Evolutionary conservation across 169 alveolate species (phyloP).

Genomic region (Ichthyophthirius multifiliis): DNA sequence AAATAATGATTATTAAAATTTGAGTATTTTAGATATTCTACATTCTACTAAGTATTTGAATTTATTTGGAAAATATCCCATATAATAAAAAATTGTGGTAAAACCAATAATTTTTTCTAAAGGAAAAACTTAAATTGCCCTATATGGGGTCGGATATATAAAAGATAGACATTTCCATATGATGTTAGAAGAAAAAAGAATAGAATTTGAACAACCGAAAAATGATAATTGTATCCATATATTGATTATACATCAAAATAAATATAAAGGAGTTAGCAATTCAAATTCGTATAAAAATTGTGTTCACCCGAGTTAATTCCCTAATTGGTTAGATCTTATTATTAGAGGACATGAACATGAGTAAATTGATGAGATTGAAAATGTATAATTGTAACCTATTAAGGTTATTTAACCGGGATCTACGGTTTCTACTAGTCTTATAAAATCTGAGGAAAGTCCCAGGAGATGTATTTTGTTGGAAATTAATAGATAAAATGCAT

Average conservation of each 20-base stretch:
- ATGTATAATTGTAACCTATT: constrained; percentile 78
- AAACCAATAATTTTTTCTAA: constrained; percentile 89
- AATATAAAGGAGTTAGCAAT: constrained; percentile 85
- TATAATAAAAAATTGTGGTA: constrained; percentile 82
- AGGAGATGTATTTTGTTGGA: constrained; percentile 91
- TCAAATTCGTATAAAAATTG: constrained; percentile 85
- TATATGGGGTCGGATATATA: constrained; percentile 95
- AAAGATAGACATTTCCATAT: constrained; percentile 92
- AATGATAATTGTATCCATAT: constrained; percentile 86
- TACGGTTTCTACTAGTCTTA: constrained; percentile 93
- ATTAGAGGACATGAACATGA: constrained; percentile 98
- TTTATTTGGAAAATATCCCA: constrained; percentile 89
- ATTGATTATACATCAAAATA: constrained; percentile 94
- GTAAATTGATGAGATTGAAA: constrained; percentile 79
- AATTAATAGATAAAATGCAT: constrained; percentile 74
- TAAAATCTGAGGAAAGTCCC: constrained; percentile 89
- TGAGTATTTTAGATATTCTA: constrained; percentile 77
- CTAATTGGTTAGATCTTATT: constrained; percentile 87
- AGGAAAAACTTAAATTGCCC: constrained; percentile 91
- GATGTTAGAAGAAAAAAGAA: constrained; percentile 85
- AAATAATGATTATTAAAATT: constrained; percentile 59
- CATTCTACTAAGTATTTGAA: constrained; percentile 83
- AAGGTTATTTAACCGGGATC: constrained; percentile 92
- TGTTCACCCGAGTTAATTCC: constrained; percentile 86
- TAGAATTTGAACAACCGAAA: constrained; percentile 88